Evolutionary conservation across 1,139 yeast genomes (phyloP).

Genomic region (Wickerhamomyces sp.): DNA sequence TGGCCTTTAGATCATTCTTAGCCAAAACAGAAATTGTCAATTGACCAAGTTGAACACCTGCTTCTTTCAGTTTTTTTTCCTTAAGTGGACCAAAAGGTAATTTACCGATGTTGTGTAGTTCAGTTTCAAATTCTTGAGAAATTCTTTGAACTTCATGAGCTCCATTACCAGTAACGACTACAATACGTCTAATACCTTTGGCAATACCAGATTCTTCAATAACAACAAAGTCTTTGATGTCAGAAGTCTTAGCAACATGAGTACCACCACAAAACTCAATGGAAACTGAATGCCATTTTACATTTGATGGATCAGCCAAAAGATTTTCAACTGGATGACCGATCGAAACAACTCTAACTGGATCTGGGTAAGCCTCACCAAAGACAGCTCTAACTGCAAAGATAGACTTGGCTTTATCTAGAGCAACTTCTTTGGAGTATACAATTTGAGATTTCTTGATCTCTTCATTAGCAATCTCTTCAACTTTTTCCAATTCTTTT

Average conservation of each 20-base stretch:
- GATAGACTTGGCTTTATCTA: conserved; percentile 67
- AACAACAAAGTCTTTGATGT: conserved; percentile 83
- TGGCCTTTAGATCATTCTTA: conserved; percentile 69
- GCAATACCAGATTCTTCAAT: conserved; percentile 97
- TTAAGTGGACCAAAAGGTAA: conserved; percentile 62
- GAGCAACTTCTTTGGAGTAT: conserved; percentile 75
- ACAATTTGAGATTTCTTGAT: conserved; percentile 70
- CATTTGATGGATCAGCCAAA: conserved; percentile 60
- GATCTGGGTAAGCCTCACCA: conserved; percentile 98
- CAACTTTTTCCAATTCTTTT: conserved; percentile 70
- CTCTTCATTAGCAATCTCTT: conserved; percentile 64
- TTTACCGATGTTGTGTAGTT: conserved; percentile 52
- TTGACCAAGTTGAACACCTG: conserved; percentile 80
- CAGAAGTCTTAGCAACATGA: conserved; percentile 88
- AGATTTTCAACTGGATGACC: conserved; percentile 87
- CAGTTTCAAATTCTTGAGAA: conserved; percentile 64
- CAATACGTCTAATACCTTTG: conserved; percentile 96
- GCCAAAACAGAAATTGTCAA: conserved; percentile 76
- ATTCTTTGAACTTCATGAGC: conserved; percentile 86
- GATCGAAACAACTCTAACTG: conserved; percentile 94
- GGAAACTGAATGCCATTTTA: conserved; percentile 72
- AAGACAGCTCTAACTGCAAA: conserved; percentile 93
- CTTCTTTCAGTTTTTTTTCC: conserved; percentile 75
- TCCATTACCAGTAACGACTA: conserved; percentile 89
- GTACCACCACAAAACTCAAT: conserved; percentile 99